Evolutionary conservation across 2,329 filamentous ascomycete species (phyloP).

Genomic region (Pseudogymnoascus sp.): DNA sequence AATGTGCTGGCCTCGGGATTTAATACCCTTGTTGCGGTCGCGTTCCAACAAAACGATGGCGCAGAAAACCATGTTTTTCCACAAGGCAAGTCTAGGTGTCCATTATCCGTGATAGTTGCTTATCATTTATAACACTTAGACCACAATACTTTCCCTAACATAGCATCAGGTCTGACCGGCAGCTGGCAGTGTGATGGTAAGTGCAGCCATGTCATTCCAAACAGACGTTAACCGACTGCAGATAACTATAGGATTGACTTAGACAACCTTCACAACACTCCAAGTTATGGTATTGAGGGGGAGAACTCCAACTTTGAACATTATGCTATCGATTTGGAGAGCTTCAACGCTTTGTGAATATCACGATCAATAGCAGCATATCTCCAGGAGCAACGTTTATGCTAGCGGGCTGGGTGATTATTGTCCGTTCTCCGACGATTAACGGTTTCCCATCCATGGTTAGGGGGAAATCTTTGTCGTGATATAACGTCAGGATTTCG

Average conservation of each 20-base stretch:
- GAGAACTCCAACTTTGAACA: background rate
- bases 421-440: slow-evolving; percentile 3
- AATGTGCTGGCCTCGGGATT: background rate
- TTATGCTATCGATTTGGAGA: background rate
- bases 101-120: background rate
- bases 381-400: slow-evolving; percentile 1
- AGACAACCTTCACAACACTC: background rate
- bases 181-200: background rate
- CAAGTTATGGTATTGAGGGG: background rate
- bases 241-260: background rate
- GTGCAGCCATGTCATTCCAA: background rate
- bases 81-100: background rate
- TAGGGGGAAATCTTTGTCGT: background rate
- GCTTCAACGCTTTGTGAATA: background rate
- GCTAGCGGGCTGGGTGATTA: background rate
- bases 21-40: background rate
- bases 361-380: background rate
- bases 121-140: background rate
- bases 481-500: slow-evolving; percentile 6
- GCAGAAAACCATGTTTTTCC: background rate
- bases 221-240: background rate
- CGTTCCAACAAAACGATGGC: background rate
- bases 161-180: background rate
- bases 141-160: background rate
- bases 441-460: slow-evolving; percentile 6